Evolutionary conservation across 192 early-diverging fungal species (phyloP).

Genomic region (Coemansia sp.): DNA sequence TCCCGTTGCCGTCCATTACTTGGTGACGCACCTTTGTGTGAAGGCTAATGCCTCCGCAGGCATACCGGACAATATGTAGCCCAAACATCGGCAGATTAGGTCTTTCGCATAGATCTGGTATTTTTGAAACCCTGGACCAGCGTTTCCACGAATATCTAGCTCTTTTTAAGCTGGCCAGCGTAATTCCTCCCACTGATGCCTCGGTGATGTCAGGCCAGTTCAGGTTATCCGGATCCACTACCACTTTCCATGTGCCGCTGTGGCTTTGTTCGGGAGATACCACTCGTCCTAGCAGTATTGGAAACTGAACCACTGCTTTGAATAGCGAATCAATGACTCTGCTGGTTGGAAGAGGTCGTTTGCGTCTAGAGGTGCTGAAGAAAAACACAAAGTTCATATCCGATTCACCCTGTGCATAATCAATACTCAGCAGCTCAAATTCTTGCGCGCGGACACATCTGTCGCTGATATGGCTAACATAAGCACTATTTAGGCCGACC

Average conservation of each 20-base stretch:
- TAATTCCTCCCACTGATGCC: neutral
- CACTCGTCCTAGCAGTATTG: constrained; percentile 20
- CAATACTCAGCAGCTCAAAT: constrained; percentile 30
- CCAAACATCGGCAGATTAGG: constrained; percentile 23
- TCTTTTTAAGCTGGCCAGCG: constrained; percentile 7
- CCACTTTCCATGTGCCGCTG: constrained; percentile 6
- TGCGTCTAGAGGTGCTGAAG: constrained; percentile 10
- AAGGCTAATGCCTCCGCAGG: constrained; percentile 34
- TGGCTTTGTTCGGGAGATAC: neutral
- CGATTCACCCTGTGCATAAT: constrained; percentile 34
- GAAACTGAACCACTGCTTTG: constrained; percentile 24
- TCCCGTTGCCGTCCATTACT: constrained; percentile 28
- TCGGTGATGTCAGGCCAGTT: constrained; percentile 45
- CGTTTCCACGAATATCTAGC: constrained; percentile 12
- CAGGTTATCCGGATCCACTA: constrained; percentile 20
- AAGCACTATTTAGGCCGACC: neutral
- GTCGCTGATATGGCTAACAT: neutral
- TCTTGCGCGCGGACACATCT: constrained; percentile 12
- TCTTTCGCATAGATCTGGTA: constrained; percentile 10
- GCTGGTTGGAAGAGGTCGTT: constrained; percentile 3
- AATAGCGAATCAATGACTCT: constrained; percentile 16
- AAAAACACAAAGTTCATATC: constrained; percentile 46
- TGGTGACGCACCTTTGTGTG: constrained; percentile 43
- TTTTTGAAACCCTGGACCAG: constrained; percentile 20
- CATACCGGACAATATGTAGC: constrained; percentile 31